Evolutionary conservation across 257 asterid genomes (phyloP).

Genomic region (Scutellaria galericulata): DNA sequence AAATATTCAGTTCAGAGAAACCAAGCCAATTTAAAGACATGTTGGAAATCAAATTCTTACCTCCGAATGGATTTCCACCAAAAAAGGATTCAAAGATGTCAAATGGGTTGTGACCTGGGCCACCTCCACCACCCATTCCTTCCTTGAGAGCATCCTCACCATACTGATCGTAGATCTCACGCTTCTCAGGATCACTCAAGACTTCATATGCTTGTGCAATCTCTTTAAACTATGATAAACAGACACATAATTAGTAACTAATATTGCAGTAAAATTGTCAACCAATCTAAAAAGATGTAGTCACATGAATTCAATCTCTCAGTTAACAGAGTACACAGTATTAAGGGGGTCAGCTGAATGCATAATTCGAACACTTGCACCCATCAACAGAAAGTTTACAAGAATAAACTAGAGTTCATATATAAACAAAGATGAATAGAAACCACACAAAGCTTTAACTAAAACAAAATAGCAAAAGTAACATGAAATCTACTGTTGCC

Average conservation of each 20-base stretch:
- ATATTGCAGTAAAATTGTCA: background rate
- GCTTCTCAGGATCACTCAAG: constrained; percentile 80
- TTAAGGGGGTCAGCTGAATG: background rate
- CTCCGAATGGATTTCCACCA: constrained; percentile 84
- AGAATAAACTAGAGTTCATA: no score
- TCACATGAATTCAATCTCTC: background rate
- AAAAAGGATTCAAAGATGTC: constrained; percentile 80
- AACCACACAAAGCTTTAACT: no score
- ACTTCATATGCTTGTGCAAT: constrained; percentile 90
- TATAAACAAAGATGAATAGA: no score
- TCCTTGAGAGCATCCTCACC: constrained; percentile 96
- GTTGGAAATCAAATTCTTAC: constrained; percentile 40
- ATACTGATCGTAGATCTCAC: constrained; percentile 86
- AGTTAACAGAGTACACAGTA: background rate
- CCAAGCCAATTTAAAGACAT: background rate
- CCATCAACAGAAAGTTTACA: background rate
- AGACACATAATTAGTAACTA: constrained; percentile 10
- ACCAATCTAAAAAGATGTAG: background rate
- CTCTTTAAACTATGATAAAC: constrained; percentile 69
- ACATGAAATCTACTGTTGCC: background rate
- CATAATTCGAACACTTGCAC: background rate
- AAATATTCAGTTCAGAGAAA: background rate
- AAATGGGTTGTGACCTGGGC: constrained; percentile 73
- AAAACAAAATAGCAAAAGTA: background rate
- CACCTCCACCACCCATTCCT: constrained; percentile 90